Evolutionary conservation across 202 grass and related monocot species (phyloP), one percentile per base, ranked within the genome.

Genomic region (Eragrostis tef): DNA sequence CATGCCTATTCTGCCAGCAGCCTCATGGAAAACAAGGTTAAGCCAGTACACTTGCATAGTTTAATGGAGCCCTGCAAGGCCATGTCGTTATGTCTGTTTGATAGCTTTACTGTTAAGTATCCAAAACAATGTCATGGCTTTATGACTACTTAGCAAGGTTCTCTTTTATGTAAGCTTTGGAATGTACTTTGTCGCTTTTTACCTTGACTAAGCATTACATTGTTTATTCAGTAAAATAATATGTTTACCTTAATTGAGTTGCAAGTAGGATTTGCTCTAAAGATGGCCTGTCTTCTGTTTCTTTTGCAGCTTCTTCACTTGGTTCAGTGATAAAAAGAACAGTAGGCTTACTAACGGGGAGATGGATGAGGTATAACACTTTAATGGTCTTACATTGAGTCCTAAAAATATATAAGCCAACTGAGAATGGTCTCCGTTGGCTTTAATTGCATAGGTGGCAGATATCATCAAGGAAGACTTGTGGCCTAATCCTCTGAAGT

Each of bases 401-500:
- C 72, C 36, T 75, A 25, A 21, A 59, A 26, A 26, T 49, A 48
- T 13, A 26, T 75, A 14, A 25, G 58, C 12, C n/a, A 25, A n/a
- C 21, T 36, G 54, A 64, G 29, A 26, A 62, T 80, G 46, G 66
- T 81, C 14, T 79, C 64, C 78, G 39, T 66, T 73, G 43, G 19
- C 58, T 49, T 47, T 57, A 73, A 77, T 73, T 58, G 71, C 73
- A 48, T 81, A 97, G 94, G 86, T 94, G 51, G 89, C 83, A 15
- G 91, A 97, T 53, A 58, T 94, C 27, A 92, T 97, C 71, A 94
- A 89, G 70, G 91, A 97, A 86, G 89, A 97, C 41, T 65, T 97
- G 60, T 97, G 94, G 94, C 86, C 89, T 82, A 97, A 97, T 87
- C 94, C 94, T 78, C 79, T 92, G 85, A 97, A 94, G 81, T 90